Conservation (phyloP, 139 green algal genomes). For the Chlorella sp. region DNA sequence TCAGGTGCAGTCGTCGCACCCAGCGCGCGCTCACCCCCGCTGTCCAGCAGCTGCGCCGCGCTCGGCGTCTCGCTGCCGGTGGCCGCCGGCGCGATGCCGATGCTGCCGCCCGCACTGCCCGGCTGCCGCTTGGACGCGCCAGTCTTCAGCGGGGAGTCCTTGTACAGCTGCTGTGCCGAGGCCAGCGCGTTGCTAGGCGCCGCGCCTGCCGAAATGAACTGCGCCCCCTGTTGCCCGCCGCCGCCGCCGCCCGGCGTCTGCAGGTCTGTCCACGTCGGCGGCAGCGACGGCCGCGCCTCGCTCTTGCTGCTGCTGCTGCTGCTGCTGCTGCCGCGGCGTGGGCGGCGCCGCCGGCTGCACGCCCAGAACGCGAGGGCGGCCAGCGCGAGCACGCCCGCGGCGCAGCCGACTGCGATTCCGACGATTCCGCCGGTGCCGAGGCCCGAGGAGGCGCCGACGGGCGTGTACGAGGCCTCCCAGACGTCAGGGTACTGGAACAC, state of each 20-base stretch:
- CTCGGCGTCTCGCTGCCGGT: no score
- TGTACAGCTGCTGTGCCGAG: constrained; percentile 11
- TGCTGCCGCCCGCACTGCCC: no score
- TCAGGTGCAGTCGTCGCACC: no score
- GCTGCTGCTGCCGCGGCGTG: background rate
- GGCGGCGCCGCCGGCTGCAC: background rate
- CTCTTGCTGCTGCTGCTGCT: background rate
- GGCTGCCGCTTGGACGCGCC: no score
- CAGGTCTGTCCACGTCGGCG: background rate
- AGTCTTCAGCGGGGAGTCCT: no score
- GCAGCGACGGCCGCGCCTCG: background rate
- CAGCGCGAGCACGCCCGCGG: constrained; percentile 10
- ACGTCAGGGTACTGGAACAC: no score
- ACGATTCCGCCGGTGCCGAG: constrained; percentile 28
- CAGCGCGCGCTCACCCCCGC: no score
- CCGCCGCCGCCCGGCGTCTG: background rate
- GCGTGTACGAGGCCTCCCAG: no score
- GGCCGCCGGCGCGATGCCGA: no score
- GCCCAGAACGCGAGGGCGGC: constrained; percentile 11
- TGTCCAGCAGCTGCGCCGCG: no score
- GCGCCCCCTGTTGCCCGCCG: background rate
- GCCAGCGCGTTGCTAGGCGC: background rate
- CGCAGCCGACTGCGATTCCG: constrained; percentile 30
- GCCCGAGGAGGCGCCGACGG: background rate
- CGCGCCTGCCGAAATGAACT: background rate